Conservation (phyloP, 495 filamentous ascomycete genomes). For the Daldinia bambusicola region DNA sequence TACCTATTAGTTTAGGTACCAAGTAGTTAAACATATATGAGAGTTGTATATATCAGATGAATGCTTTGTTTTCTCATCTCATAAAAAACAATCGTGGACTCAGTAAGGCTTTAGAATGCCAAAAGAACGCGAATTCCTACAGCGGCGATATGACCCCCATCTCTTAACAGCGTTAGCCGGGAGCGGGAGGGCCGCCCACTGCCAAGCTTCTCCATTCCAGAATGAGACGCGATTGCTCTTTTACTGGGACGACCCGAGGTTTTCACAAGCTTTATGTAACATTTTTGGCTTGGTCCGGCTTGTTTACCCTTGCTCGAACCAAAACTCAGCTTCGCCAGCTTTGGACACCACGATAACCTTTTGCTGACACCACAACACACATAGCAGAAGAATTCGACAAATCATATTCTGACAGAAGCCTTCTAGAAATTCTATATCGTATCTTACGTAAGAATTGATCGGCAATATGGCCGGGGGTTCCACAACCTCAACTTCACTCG, state of each 20-base stretch:
- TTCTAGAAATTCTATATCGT: slow-evolving; percentile 37
- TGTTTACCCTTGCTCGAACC: slow-evolving; percentile 13
- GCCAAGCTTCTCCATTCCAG: slow-evolving; percentile 21
- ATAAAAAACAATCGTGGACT: too few relatives aligned
- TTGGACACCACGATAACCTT: slow-evolving; percentile 17
- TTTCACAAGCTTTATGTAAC: slow-evolving; percentile 23
- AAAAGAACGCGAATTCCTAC: neutral
- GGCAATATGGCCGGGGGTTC: slow-evolving; percentile 15
- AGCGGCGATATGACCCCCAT: neutral
- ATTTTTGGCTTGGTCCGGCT: slow-evolving; percentile 8
- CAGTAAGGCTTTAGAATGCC: neutral
- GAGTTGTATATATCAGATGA: too few relatives aligned
- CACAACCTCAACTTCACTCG: slow-evolving; percentile 23
- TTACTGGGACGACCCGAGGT: slow-evolving; percentile 8
- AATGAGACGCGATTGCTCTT: slow-evolving; percentile 18
- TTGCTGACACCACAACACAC: slow-evolving; percentile 27
- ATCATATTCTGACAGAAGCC: slow-evolving; percentile 25
- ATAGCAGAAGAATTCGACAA: neutral
- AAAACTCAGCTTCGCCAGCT: slow-evolving; percentile 36
- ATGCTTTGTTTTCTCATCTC: too few relatives aligned
- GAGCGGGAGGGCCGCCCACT: slow-evolving; percentile 19
- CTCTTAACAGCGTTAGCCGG: slow-evolving; percentile 3
- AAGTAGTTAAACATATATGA: too few relatives aligned
- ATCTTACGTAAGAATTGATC: slow-evolving; percentile 30
- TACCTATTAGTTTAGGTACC: too few relatives aligned